Base-by-base conservation (phyloP, 2,329 filamentous ascomycete genomes). In the Pseudocercospora fuligena region DNA sequence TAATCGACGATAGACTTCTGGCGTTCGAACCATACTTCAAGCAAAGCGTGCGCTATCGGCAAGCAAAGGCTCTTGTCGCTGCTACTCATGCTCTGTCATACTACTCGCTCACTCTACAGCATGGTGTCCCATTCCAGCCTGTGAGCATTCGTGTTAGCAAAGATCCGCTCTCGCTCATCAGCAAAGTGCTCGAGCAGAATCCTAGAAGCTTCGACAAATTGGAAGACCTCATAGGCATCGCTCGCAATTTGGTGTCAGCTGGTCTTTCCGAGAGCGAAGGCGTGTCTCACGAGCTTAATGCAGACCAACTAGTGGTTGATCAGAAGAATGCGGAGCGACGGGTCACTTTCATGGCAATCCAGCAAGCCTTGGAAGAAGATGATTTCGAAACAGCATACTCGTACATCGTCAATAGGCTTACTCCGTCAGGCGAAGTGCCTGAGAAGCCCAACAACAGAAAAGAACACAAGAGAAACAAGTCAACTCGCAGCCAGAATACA, bases 301-400 rank as follows among this genome's bases (percentile, higher is more conserved):
- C 27, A 14, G 63, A 71, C 19, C 63, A 76, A 3, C 21, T 74
- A 4, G 67, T 66, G 7, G 51, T 51, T 33, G 63, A 64, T n/a
- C 67, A 58, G 31, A 74, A 72, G 54, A 73, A 77, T 25, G 85
- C 87, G 3, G 88, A 90, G 74, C 87, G 86, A 57, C 87, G 92
- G 31, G 88, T 95, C 60, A 89, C 89, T 5, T 90, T 90, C 66
- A 92, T 94, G 90, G 93, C 92, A 21, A 58, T 66, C 47, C 36
- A 61, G 36, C 69, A 88, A 14, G 91, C 92, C 12, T 83, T 95
- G 0, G 83, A 84, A 9, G 91, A 94, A 75, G 89, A 93, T 69
- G 92, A 89, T 75, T 95, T 95, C 68, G 92, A 96, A 76, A 95
- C 92, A 0, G 92, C 92, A 11, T 95, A 94, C 77, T 94, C 91